These are phyloP conservation scores for Phytophthora vignae DNA, from an alignment of 352 stramenopile species.

Conservation along the genomic window DNA sequence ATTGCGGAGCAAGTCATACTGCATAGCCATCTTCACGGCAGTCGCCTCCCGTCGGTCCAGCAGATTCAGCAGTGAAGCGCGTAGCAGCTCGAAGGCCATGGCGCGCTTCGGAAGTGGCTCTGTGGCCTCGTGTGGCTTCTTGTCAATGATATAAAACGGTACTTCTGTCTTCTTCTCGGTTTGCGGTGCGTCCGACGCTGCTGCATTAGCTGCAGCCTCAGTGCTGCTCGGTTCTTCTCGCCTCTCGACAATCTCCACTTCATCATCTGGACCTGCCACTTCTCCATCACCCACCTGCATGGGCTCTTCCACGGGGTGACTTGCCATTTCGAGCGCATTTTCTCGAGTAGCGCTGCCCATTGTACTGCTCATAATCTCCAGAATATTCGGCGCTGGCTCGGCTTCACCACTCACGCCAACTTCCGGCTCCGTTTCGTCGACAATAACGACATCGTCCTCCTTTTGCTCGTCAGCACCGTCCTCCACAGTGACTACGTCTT, in stretches of 20 bases:
- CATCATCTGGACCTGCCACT: constrained; percentile 20
- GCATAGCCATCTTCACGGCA: constrained; percentile 51
- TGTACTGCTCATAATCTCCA: constrained; percentile 37
- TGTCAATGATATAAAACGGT: constrained; percentile 63
- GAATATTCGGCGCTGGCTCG: constrained; percentile 36
- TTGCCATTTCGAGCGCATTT: constrained; percentile 47
- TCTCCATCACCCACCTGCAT: constrained; percentile 42
- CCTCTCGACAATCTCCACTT: constrained; percentile 6
- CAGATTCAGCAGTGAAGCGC: constrained; percentile 59
- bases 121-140: constrained; percentile 33
- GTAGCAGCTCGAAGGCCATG: constrained; percentile 67
- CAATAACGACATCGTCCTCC: constrained; percentile 16
- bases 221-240: constrained; percentile 1
- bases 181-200: constrained; percentile 1
- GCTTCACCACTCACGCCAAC: constrained; percentile 9
- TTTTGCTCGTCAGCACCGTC: constrained; percentile 18
- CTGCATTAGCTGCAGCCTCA: not conserved
- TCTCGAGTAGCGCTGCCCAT: constrained; percentile 9
- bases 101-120: constrained; percentile 56
- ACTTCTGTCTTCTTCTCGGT: constrained; percentile 14
- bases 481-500: constrained; percentile 27
- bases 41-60: constrained; percentile 55
- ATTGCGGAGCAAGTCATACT: constrained; percentile 71
- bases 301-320: constrained; percentile 44
- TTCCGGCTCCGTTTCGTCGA: constrained; percentile 22